phyloP scores from a whole-genome alignment of 768 basidiomycete species.

The Phaeotremella skinneri region DNA sequence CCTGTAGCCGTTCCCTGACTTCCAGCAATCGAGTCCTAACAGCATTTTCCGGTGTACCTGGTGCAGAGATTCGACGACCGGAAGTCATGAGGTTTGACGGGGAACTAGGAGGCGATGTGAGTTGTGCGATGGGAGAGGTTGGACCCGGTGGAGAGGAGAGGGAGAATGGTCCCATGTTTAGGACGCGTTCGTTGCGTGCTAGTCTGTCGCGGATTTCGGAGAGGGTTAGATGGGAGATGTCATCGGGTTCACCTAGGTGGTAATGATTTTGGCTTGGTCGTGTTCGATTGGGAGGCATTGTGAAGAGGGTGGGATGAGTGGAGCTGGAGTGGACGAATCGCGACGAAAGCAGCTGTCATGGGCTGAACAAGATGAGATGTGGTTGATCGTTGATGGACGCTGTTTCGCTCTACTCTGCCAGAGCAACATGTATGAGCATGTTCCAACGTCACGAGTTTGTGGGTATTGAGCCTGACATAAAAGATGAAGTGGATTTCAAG shows the following conservation, averaged over 20 bases:
- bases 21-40: constrained; percentile 28
- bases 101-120: constrained; percentile 8
- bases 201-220: constrained; percentile 32
- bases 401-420: too few species aligned
- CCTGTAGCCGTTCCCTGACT: constrained; percentile 23
- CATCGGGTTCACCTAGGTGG: constrained; percentile 15
- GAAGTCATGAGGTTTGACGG: neutral
- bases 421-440: too few species aligned
- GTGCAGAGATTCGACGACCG: constrained; percentile 1
- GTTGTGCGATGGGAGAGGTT: constrained; percentile 2
- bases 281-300: neutral
- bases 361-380: too few species aligned
- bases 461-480: too few species aligned
- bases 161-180: constrained; percentile 6
- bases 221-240: constrained; percentile 29
- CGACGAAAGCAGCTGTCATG: too few species aligned
- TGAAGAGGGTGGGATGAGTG: too few species aligned
- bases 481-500: too few species aligned
- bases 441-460: too few species aligned
- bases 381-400: too few species aligned
- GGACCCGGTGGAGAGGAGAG: constrained; percentile 18
- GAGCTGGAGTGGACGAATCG: too few species aligned
- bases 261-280: neutral
- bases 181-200: constrained; percentile 30
- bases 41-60: constrained; percentile 7